A percentile compares a stretch with the other conserved stretches of the same genome.
Conservation (phyloP, 441 rosid species). For the Erodium trifolium region DNA sequence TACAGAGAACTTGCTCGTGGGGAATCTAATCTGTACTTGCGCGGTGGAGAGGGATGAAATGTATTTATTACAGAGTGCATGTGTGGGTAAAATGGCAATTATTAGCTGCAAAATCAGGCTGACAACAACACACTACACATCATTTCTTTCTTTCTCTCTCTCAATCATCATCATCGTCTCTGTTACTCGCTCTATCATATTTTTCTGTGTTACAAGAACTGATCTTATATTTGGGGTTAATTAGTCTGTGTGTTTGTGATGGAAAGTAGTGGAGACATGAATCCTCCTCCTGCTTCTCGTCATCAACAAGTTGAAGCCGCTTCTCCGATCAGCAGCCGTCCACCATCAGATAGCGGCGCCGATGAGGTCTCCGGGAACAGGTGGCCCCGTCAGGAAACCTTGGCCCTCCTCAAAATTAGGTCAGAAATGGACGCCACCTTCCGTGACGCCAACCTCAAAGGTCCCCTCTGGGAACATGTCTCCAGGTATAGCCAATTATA, state of each 20-base stretch:
- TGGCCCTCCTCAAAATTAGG: conserved; percentile 68
- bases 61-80: neutral
- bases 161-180: conserved; percentile 40
- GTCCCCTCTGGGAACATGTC: conserved; percentile 80
- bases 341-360: conserved; percentile 32
- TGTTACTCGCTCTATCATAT: conserved; percentile 11
- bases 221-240: neutral
- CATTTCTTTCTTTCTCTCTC: conserved; percentile 17
- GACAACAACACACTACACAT: conserved; percentile 42
- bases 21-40: neutral
- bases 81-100: conserved; percentile 30
- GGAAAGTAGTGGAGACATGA: neutral
- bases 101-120: conserved; percentile 74
- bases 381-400: conserved; percentile 85
- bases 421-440: conserved; percentile 73
- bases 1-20: neutral
- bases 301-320: conserved; percentile 54
- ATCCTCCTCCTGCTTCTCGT: neutral
- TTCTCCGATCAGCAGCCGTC: conserved; percentile 78
- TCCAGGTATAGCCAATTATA: conserved; percentile 39
- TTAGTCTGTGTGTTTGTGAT: too few species aligned
- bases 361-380: conserved; percentile 40
- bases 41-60: neutral
- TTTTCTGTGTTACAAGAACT: neutral
- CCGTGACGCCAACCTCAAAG: conserved; percentile 71